Conservation (phyloP, 2,329 filamentous ascomycete species). For the Rhynchosporium agropyri region DNA sequence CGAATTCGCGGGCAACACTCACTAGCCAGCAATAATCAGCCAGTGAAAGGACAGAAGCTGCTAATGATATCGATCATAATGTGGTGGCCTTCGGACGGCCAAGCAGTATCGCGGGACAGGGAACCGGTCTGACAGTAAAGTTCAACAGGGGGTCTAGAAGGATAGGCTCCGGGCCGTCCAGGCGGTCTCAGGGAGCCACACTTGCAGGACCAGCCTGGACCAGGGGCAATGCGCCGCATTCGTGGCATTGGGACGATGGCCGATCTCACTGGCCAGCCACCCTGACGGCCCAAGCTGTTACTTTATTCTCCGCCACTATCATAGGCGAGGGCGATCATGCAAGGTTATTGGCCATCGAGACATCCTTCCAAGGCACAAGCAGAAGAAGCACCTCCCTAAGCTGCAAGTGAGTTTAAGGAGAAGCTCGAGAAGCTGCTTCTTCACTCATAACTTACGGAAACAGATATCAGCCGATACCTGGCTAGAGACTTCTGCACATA, state of each 20-base stretch:
- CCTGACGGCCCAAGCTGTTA: constrained; percentile 8
- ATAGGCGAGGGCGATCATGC: constrained; percentile 26
- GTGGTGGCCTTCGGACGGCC: constrained; percentile 23
- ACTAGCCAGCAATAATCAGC: constrained; percentile 12
- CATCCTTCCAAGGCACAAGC: constrained; percentile 16
- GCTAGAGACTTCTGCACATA: neutral
- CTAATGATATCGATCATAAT: constrained; percentile 15
- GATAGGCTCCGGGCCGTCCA: neutral
- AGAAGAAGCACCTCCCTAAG: constrained; percentile 9
- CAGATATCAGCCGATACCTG: neutral
- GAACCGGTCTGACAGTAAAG: neutral
- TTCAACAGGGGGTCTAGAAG: neutral
- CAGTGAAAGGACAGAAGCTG: constrained; percentile 17
- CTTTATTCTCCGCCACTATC: constrained; percentile 18
- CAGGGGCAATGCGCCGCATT: constrained; percentile 14
- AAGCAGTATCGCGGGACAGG: constrained; percentile 20
- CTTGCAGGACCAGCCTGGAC: constrained; percentile 7
- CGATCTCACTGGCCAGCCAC: constrained; percentile 15
- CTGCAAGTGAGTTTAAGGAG: neutral
- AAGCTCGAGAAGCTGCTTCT: neutral
- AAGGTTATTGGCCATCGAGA: constrained; percentile 19
- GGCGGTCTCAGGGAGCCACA: neutral
- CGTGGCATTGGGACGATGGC: constrained; percentile 17
- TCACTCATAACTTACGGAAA: neutral
- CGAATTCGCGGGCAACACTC: constrained; percentile 13